These are phyloP conservation scores for Trichophyton simii DNA, from an alignment of 2,329 filamentous ascomycete species.

Conservation along the genomic window DNA sequence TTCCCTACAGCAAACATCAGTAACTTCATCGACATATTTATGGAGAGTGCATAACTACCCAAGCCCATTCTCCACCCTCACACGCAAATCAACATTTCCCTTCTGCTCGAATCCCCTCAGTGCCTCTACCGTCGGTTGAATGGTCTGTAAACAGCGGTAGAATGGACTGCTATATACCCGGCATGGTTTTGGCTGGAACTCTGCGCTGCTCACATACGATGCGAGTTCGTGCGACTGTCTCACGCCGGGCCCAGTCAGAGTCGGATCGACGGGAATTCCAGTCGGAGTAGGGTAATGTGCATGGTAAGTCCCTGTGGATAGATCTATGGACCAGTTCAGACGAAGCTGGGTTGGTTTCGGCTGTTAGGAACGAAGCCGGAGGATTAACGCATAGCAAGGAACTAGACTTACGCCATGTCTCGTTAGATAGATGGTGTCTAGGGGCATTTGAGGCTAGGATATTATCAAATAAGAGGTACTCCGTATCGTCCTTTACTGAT, in stretches of 20 bases:
- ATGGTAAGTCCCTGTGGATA: conserved; percentile 64
- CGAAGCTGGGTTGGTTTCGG: conserved; percentile 53
- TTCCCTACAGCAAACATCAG: conserved; percentile 43
- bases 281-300: conserved; percentile 67
- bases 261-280: conserved; percentile 74
- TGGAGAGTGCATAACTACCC: conserved; percentile 27
- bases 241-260: conserved; percentile 75
- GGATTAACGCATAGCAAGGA: neutral
- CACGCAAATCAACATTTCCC: conserved; percentile 24
- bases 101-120: conserved; percentile 24
- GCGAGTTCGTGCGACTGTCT: conserved; percentile 70
- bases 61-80: conserved; percentile 42
- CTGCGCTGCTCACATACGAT: conserved; percentile 20
- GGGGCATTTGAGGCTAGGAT: conserved; percentile 38
- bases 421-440: conserved; percentile 60
- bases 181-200: conserved; percentile 29
- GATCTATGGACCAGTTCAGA: conserved; percentile 77
- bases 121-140: conserved; percentile 48
- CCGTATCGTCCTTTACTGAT: neutral
- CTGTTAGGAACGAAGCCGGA: neutral
- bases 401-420: conserved; percentile 53
- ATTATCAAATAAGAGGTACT: neutral
- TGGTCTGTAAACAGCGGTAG: conserved; percentile 77
- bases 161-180: conserved; percentile 70
- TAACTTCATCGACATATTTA: neutral